Base-by-base conservation (phyloP, 768 basidiomycete genomes). In the Tricholoma hemisulphureum region DNA sequence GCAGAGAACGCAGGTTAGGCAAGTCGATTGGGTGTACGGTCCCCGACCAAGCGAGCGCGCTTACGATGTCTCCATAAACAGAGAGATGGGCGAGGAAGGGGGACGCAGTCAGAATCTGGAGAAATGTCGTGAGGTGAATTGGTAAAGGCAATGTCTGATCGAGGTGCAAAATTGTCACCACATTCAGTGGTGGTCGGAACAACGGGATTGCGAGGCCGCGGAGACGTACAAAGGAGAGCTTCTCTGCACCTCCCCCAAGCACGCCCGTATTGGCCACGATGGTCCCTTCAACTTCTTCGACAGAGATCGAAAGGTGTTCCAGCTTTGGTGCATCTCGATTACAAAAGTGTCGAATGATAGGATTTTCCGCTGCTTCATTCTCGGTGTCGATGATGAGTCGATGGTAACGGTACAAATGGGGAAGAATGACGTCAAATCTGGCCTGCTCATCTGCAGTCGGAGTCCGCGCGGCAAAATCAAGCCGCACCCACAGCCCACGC, bases 141-240 rank as follows among this genome's bases (percentile, higher is more conserved):
- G 77, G 72, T 4, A 78, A 51, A 2, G 64, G 45, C 10, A 65
- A 67, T 1, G 75, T 78, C 49, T 80, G 75, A 52, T 81, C 78
- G 32, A 83, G 70, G 57, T 81, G 78, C 18, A 83, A 72, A 0
- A 73, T 77, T 23, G 69, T 74, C 4, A 80, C 62, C 4, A 58
- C 56, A 0, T 65, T 24, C 16, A 80, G 64, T 11, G 70, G 73
- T 4, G 79, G 77, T 1, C 67, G 71, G 56, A 78, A 75, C 35
- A 74, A 67, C 39, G 76, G 69, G 23, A 79, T 67, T 1, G 80
- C 77, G 9, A 80, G 60, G 8, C 80, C 80, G 4, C 77, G 73
- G 26, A 83, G 74, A 6, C 79, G 75, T 11, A 81, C 63, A 37
- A 77, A 76, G 13, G 65, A 61, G 11, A 82, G 68, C 18, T 62